Conservation (phyloP, 2,329 filamentous ascomycete species). For the Septoria petroselini region DNA sequence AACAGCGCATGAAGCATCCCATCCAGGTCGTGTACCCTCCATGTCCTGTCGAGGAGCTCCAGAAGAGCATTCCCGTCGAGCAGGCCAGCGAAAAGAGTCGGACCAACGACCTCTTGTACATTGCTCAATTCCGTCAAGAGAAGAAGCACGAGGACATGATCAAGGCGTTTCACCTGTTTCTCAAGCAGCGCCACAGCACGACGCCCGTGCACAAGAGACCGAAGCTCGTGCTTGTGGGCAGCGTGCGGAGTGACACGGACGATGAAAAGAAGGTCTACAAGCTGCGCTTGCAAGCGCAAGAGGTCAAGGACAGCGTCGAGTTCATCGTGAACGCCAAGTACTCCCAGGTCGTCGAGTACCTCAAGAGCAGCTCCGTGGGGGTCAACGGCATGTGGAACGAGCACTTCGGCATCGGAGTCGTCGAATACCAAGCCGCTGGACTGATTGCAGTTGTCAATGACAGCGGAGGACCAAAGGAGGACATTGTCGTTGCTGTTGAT, state of each 20-base stretch:
- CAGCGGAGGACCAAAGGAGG: slow-evolving; percentile 85
- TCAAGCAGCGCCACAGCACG: slow-evolving; percentile 54
- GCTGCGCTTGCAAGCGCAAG: slow-evolving; percentile 77
- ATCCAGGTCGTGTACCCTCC: slow-evolving; percentile 85
- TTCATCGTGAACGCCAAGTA: slow-evolving; percentile 90
- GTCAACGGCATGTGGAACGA: slow-evolving; percentile 99
- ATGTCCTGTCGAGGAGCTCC: slow-evolving; percentile 82
- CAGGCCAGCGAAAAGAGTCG: slow-evolving; percentile 65
- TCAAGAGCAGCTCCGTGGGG: slow-evolving; percentile 73
- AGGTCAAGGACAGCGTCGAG: slow-evolving; percentile 76
- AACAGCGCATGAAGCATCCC: slow-evolving; percentile 50
- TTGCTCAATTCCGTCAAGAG: slow-evolving; percentile 94
- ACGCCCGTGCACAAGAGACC: slow-evolving; percentile 42
- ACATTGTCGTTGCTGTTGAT: slow-evolving; percentile 82
- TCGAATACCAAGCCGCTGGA: slow-evolving; percentile 95
- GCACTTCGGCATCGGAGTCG: slow-evolving; percentile 96
- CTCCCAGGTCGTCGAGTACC: slow-evolving; percentile 78
- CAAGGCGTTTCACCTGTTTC: slow-evolving; percentile 75
- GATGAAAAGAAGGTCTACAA: slow-evolving; percentile 85
- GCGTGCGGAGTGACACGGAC: slow-evolving; percentile 72
- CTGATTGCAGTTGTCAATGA: slow-evolving; percentile 90
- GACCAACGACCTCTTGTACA: slow-evolving; percentile 76
- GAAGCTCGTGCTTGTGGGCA: slow-evolving; percentile 80
- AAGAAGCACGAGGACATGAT: slow-evolving; percentile 92
- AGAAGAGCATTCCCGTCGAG: slow-evolving; percentile 69